Evolutionary conservation across 306 rosid genomes (phyloP).

Genomic region (Chamaecrista fasciculata): DNA sequence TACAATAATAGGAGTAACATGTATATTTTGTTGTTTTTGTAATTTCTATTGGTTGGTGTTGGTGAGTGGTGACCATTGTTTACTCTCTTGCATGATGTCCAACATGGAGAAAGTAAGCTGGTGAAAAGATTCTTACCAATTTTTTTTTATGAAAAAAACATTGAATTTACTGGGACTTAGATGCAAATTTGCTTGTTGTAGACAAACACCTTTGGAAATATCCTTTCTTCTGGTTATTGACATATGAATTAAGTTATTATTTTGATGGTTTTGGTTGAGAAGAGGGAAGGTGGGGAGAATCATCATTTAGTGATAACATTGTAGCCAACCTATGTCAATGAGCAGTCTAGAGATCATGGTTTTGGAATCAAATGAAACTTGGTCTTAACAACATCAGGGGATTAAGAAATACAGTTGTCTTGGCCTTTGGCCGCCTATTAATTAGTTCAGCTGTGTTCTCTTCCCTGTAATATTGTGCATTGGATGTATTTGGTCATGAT

Average conservation of each 20-base stretch:
- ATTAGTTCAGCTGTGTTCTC: not conserved
- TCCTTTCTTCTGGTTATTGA: not conserved
- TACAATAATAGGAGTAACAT: not conserved
- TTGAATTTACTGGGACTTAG: not conserved
- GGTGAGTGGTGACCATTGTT: not conserved
- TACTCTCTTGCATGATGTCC: not conserved
- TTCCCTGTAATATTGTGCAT: not conserved
- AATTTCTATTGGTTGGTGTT: constrained; percentile 15
- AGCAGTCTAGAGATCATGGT: not conserved
- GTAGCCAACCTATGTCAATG: not conserved
- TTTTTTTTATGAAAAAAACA: not conserved
- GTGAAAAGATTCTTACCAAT: not conserved
- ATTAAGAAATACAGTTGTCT: not conserved
- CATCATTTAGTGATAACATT: not conserved
- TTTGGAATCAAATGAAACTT: not conserved
- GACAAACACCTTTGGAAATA: not conserved
- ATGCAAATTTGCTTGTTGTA: not conserved
- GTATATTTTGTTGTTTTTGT: not conserved
- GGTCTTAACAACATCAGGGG: constrained; percentile 1
- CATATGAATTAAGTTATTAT: not conserved
- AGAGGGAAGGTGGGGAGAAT: not conserved
- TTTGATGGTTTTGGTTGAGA: not conserved
- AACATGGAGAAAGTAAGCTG: not conserved
- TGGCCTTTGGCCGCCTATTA: not conserved
- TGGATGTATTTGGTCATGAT: not conserved